phyloP scores from a whole-genome alignment of 129 eudicot species.

The Arctium minus region DNA sequence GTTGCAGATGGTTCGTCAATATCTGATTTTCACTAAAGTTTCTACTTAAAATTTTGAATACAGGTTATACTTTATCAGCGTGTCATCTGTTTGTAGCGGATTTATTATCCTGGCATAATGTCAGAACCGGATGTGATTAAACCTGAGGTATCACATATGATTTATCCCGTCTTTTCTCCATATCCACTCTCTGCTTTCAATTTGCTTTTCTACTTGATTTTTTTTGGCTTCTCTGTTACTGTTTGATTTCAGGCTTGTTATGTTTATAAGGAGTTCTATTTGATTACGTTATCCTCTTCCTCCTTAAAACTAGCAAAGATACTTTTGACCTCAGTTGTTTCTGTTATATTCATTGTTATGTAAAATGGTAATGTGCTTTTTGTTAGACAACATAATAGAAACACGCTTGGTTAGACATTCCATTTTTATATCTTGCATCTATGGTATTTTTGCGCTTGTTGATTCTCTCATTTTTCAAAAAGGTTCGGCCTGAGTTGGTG shows the following conservation, averaged over 20 bases:
- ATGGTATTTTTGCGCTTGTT: not conserved
- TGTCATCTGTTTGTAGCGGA: not conserved
- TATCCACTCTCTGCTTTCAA: not conserved
- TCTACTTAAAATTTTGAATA: not conserved
- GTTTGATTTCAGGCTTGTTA: slow-evolving; percentile 11
- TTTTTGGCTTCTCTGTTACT: not conserved
- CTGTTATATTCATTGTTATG: not conserved
- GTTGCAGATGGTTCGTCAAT: not conserved
- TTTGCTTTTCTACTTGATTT: not conserved
- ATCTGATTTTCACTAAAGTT: not conserved
- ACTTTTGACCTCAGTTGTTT: slow-evolving; percentile 7
- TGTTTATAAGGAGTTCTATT: not conserved
- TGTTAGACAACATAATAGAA: not conserved
- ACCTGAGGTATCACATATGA: slow-evolving; percentile 36
- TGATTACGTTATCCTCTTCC: not conserved
- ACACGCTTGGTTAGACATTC: slow-evolving; percentile 2
- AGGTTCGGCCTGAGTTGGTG: not conserved
- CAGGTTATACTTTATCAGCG: slow-evolving; percentile 21
- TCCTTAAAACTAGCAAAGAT: not conserved
- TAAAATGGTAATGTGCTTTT: not conserved
- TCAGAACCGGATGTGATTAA: slow-evolving; percentile 43
- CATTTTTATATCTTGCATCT: not conserved
- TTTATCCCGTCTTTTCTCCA: not conserved
- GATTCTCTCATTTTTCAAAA: not conserved
- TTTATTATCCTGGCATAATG: slow-evolving; percentile 26